Conservation (phyloP, 2,329 filamentous ascomycete genomes). For the Pseudopithomyces chartarum region DNA sequence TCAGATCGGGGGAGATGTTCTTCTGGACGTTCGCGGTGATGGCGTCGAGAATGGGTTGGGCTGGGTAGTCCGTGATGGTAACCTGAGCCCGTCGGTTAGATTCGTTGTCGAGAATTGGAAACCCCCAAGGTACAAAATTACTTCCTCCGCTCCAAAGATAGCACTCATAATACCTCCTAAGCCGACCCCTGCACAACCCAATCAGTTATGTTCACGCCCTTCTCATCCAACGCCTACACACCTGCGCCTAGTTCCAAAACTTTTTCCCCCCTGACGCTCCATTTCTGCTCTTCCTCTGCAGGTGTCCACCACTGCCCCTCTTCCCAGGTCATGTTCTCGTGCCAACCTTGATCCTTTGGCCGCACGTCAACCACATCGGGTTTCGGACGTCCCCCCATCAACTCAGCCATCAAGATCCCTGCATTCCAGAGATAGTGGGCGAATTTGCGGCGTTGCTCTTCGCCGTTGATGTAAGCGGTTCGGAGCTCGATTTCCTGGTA, state of each 20-base stretch:
- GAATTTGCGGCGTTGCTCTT: slow-evolving; percentile 65
- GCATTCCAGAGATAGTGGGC: slow-evolving; percentile 78
- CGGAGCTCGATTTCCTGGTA: slow-evolving; percentile 44
- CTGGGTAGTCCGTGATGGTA: slow-evolving; percentile 71
- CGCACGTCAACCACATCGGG: slow-evolving; percentile 20
- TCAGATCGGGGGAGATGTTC: slow-evolving; percentile 53
- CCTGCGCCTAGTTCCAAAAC: slow-evolving; percentile 72
- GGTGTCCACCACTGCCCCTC: slow-evolving; percentile 40
- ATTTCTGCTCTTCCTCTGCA: slow-evolving; percentile 38
- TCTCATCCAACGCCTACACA: slow-evolving; percentile 46
- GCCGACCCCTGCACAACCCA: slow-evolving; percentile 47
- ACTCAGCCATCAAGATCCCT: slow-evolving; percentile 52
- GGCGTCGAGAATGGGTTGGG: slow-evolving; percentile 62
- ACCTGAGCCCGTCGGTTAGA: slow-evolving; percentile 46
- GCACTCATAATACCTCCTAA: slow-evolving; percentile 53
- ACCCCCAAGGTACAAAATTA: slow-evolving; percentile 32
- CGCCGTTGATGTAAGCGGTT: slow-evolving; percentile 53
- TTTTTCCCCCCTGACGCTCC: slow-evolving; percentile 56
- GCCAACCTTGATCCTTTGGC: slow-evolving; percentile 25
- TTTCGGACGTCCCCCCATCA: slow-evolving; percentile 40
- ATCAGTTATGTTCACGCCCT: slow-evolving; percentile 27
- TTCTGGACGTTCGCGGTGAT: slow-evolving; percentile 62
- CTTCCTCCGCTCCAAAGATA: slow-evolving; percentile 51
- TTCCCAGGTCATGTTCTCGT: slow-evolving; percentile 22
- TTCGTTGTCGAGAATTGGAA: not conserved